A percentile compares a stretch with the other conserved stretches of the same genome.
Evolutionary conservation across 2,329 filamentous ascomycete genomes (phyloP).

Genomic region (Diaporthe vaccinii): DNA sequence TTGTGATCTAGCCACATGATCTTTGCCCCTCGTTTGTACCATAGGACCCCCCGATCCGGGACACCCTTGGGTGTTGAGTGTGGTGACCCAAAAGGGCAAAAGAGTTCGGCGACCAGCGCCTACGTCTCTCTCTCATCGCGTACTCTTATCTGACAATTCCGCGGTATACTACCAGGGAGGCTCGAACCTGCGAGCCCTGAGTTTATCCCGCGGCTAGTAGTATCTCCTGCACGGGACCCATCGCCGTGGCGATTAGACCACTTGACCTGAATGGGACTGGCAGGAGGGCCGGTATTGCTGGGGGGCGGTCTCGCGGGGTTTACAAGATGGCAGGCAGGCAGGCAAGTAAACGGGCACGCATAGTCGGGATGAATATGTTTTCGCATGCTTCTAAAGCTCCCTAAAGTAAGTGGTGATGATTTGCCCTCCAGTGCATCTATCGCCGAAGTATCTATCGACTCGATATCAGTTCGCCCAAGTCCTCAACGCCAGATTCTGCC

Average conservation of each 20-base stretch:
- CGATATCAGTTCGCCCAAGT: constrained; percentile 20
- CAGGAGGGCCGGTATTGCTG: constrained; percentile 12
- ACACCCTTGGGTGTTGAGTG: neutral
- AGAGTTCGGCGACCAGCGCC: constrained; percentile 20
- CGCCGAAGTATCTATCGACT: constrained; percentile 15
- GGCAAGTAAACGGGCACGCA: neutral
- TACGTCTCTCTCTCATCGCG: constrained; percentile 26
- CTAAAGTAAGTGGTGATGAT: constrained; percentile 25
- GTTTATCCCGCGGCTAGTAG: constrained; percentile 5
- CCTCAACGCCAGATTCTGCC: constrained; percentile 40
- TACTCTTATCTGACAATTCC: constrained; percentile 3
- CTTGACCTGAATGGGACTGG: neutral
- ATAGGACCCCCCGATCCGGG: too few relatives aligned
- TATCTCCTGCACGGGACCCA: neutral
- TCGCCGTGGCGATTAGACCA: neutral
- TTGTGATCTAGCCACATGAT: neutral
- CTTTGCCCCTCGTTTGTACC: neutral
- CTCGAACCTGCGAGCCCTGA: neutral
- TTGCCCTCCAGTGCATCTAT: neutral
- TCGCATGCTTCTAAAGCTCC: neutral
- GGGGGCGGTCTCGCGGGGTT: neutral
- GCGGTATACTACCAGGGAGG: constrained; percentile 16
- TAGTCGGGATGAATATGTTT: neutral
- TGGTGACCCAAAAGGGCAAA: neutral
- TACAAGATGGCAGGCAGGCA: neutral